Evolutionary conservation across 805 yeast genomes (phyloP).

Genomic region (Kluyveromyces siamensis): DNA sequence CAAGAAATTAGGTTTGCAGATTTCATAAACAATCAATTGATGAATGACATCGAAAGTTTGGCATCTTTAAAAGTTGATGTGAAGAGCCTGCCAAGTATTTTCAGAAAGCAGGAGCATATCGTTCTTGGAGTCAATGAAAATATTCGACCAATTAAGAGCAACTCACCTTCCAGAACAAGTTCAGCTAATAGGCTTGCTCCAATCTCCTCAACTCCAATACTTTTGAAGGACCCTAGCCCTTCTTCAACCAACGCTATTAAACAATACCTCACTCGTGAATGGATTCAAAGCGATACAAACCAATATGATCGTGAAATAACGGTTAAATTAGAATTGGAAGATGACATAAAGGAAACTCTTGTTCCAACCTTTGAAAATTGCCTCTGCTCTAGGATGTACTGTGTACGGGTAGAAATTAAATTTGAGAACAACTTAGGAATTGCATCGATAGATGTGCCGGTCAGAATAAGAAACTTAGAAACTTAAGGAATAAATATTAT

Average conservation of each 20-base stretch:
- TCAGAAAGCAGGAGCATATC: conserved; percentile 20
- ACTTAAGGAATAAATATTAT: background rate
- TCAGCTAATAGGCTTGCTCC: conserved; percentile 6
- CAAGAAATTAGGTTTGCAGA: conserved; percentile 23
- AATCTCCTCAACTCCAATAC: conserved; percentile 7
- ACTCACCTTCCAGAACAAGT: background rate
- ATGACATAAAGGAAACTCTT: conserved; percentile 40
- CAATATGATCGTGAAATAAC: conserved; percentile 26
- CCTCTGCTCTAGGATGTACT: conserved; percentile 48
- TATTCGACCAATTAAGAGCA: conserved; percentile 1
- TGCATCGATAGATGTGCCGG: conserved; percentile 29
- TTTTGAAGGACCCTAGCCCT: background rate
- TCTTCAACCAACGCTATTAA: conserved; percentile 14
- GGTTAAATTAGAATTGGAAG: conserved; percentile 34
- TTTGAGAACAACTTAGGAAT: conserved; percentile 31
- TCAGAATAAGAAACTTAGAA: conserved; percentile 12
- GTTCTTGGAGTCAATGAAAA: conserved; percentile 11
- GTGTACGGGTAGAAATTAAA: conserved; percentile 39
- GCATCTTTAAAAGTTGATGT: conserved; percentile 15
- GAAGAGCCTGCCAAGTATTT: conserved; percentile 17
- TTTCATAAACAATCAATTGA: conserved; percentile 20
- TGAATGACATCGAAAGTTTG: conserved; percentile 26
- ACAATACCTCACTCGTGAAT: conserved; percentile 17
- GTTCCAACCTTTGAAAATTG: conserved; percentile 59
- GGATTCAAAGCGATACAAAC: conserved; percentile 25